Evolutionary conservation across 371 early-diverging fungal species (phyloP).

Genomic region (Batkoa obscura): DNA sequence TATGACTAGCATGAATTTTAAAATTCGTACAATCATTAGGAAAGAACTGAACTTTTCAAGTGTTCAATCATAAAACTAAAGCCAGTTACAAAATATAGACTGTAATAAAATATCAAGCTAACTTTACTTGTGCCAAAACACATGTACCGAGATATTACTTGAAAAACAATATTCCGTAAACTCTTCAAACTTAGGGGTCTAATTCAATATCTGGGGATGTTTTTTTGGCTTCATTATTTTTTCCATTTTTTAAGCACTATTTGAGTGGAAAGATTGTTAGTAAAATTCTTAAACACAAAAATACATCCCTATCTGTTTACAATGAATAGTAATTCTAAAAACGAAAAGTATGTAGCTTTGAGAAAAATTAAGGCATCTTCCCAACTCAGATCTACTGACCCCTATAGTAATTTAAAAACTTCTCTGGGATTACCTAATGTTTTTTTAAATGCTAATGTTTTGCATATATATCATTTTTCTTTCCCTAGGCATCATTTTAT

Average conservation of each 20-base stretch:
- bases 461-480: neutral
- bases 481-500: conserved; percentile 1
- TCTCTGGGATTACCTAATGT: conserved; percentile 6
- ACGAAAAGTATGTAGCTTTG: conserved; percentile 5
- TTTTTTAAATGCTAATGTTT: neutral
- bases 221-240: too few species aligned
- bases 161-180: conserved; percentile 12
- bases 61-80: conserved; percentile 16
- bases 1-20: conserved; percentile 19
- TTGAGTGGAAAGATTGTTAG: too few species aligned
- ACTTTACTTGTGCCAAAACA: conserved; percentile 15
- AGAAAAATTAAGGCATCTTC: conserved; percentile 19
- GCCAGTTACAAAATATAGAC: conserved; percentile 11
- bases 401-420: conserved; percentile 14
- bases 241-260: too few species aligned
- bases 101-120: neutral
- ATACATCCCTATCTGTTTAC: conserved; percentile 6
- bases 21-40: conserved; percentile 10
- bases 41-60: conserved; percentile 11
- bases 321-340: neutral
- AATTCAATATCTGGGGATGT: neutral
- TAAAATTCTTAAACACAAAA: too few species aligned
- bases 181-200: conserved; percentile 18
- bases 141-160: conserved; percentile 19
- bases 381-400: conserved; percentile 17